Evolutionary conservation across 2,329 filamentous ascomycete genomes (phyloP), one percentile per base, ranked within the genome.

Genomic region (Endothia cerciana): DNA sequence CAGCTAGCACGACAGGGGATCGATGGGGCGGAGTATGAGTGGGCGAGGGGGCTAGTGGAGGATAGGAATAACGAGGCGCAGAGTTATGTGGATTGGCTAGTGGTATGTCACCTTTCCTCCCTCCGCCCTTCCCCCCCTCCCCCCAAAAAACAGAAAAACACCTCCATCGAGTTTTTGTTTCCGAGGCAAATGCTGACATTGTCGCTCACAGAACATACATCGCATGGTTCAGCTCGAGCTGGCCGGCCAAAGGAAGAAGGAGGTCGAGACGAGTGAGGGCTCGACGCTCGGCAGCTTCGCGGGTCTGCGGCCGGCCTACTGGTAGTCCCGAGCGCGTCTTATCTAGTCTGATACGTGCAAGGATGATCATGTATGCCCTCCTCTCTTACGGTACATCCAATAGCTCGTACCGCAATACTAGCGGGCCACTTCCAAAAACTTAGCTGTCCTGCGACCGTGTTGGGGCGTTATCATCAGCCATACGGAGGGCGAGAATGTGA

Each of bases 31-130:
- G 95, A 99, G 77, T 98, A 93, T 73, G 95, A 99, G 78, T 99
- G 98, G 81, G 95, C 95, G 8, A 84, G 94, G 62, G 83, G 96
- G 79, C 79, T 99, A 71, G 89, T 97, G 40, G 95, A 99, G 79
- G 95, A 99, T 75, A 87, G 95, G 70, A 98, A 98, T 77, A 97
- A 97, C 71, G 95, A 99, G 80, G 95, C 95, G 43, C 94, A 97
- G 80, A 97, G 92, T 75, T 99, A 98, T 78, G 95, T 98, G 41
- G 95, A 99, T 80, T 99, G 95, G 95, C 83, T 99, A 73, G 95
- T 99, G 65, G 61, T 58, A 63, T 17, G 61, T 62, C 17, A 7
- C 11, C 25, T 22, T 41, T 5, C 17, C 30, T n/a, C 33, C 30
- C 3, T 38, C 38, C 7, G 17, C 3, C 19, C 22, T n/a, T n/a